Conservation (phyloP, 75 land plant genomes). For the Gnetum montanum region DNA sequence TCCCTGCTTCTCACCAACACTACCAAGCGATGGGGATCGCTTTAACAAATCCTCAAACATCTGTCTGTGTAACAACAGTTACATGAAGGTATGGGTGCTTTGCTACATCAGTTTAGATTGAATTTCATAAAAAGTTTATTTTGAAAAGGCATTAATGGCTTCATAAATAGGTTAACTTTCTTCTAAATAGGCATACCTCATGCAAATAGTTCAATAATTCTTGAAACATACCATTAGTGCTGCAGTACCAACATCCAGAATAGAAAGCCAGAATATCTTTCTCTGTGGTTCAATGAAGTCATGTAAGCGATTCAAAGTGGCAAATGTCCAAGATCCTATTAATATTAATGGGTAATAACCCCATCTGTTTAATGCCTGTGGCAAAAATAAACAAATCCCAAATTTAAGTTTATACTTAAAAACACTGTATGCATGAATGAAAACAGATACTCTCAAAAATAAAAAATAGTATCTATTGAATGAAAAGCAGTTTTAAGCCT, state of each 20-base stretch:
- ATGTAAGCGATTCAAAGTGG: constrained; percentile 85
- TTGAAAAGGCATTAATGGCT: too few relatives aligned
- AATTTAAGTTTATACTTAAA: too few relatives aligned
- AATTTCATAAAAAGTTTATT: too few relatives aligned
- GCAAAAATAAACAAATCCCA: constrained; percentile 9
- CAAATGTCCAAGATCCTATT: constrained; percentile 93
- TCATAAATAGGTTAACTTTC: too few relatives aligned
- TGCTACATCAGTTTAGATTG: background rate
- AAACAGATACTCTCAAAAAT: too few relatives aligned
- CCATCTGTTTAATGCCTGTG: constrained; percentile 83
- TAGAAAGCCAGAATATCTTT: constrained; percentile 77
- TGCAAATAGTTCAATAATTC: background rate
- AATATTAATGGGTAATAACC: constrained; percentile 94
- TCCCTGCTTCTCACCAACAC: too few relatives aligned
- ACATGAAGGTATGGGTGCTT: background rate
- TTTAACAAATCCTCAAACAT: constrained; percentile 1
- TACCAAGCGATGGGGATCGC: too few relatives aligned
- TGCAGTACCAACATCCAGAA: constrained; percentile 81
- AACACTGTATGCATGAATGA: too few relatives aligned
- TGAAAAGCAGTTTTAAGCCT: too few relatives aligned
- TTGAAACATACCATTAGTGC: constrained; percentile 70
- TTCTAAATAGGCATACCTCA: too few relatives aligned
- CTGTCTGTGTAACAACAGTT: background rate
- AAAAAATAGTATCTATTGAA: too few relatives aligned
- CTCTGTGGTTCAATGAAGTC: constrained; percentile 69